These are phyloP conservation scores for Maudiozyma humilis DNA, from an alignment of 1,139 yeast species.

Conservation along the genomic window DNA sequence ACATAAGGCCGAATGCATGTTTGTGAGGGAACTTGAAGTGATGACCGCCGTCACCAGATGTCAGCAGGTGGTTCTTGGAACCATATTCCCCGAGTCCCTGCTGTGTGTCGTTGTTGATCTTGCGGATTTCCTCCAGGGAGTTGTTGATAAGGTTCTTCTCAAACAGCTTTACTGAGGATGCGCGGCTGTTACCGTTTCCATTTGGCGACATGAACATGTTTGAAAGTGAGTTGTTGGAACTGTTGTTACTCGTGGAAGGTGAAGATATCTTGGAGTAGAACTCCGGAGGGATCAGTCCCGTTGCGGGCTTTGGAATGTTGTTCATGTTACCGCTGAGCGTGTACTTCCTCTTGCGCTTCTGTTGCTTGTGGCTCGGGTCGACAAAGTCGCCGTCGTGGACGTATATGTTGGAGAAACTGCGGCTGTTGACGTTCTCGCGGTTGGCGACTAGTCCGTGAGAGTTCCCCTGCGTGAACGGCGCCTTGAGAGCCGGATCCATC, in stretches of 20 bases:
- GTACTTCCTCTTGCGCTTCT: slow-evolving; percentile 3
- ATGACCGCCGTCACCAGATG: slow-evolving; percentile 10
- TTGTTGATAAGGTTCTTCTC: slow-evolving; percentile 25
- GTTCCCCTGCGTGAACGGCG: slow-evolving; percentile 14
- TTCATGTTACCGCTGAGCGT: background rate
- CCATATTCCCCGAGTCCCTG: background rate
- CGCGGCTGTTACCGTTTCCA: background rate
- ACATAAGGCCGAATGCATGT: slow-evolving; percentile 14
- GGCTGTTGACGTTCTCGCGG: background rate
- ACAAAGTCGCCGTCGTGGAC: slow-evolving; percentile 31
- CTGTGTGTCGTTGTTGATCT: slow-evolving; percentile 15
- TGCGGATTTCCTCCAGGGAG: slow-evolving; percentile 26
- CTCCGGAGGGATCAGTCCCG: slow-evolving; percentile 30
- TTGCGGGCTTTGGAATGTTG: slow-evolving; percentile 1
- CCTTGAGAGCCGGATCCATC: slow-evolving; percentile 25
- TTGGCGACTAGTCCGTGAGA: background rate
- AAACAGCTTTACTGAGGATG: slow-evolving; percentile 16
- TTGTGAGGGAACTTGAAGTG: slow-evolving; percentile 4
- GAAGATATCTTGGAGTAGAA: slow-evolving; percentile 30
- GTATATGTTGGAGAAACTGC: slow-evolving; percentile 27
- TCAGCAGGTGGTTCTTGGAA: slow-evolving; percentile 11
- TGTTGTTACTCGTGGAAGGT: slow-evolving; percentile 28
- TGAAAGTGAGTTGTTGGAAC: slow-evolving; percentile 25
- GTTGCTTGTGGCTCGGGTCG: slow-evolving; percentile 8
- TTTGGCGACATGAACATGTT: slow-evolving; percentile 18